These are phyloP conservation scores for Cyathus striatus DNA, from an alignment of 768 basidiomycete species.

Conservation along the genomic window DNA sequence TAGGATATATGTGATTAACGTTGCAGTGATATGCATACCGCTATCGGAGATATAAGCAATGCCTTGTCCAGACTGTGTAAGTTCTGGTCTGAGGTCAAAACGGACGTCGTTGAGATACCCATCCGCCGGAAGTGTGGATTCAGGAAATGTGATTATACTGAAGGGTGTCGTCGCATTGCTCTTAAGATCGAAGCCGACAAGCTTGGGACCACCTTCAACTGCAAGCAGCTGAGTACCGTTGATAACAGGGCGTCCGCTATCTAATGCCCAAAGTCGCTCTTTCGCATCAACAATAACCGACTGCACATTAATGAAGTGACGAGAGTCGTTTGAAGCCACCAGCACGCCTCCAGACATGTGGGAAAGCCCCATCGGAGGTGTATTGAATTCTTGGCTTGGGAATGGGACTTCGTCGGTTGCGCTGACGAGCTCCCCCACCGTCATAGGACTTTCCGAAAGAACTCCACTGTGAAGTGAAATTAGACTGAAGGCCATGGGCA, in stretches of 20 bases:
- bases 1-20: background rate
- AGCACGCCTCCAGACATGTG: constrained; percentile 5
- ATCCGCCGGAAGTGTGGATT: constrained; percentile 8
- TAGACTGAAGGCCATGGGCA: too few species aligned
- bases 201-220: constrained; percentile 8
- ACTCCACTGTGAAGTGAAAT: constrained; percentile 4
- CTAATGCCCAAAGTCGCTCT: constrained; percentile 10
- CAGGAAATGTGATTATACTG: constrained; percentile 10
- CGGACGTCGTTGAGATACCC: constrained; percentile 12
- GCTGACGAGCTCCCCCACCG: constrained; percentile 8
- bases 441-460: constrained; percentile 6
- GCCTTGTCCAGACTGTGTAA: constrained; percentile 10
- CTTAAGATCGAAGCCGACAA: constrained; percentile 9
- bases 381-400: constrained; percentile 7
- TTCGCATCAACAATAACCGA: constrained; percentile 7
- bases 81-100: constrained; percentile 7
- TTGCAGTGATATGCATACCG: constrained; percentile 1
- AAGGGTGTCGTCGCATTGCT: constrained; percentile 8
- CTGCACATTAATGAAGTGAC: constrained; percentile 12
- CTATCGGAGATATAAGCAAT: constrained; percentile 12
- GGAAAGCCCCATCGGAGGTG: constrained; percentile 8
- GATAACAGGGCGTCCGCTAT: constrained; percentile 8
- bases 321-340: constrained; percentile 8
- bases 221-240: constrained; percentile 7
- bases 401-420: constrained; percentile 7